These are phyloP conservation scores for Claviceps spartinae DNA, from an alignment of 2,329 filamentous ascomycete genomes.

Conservation along the genomic window DNA sequence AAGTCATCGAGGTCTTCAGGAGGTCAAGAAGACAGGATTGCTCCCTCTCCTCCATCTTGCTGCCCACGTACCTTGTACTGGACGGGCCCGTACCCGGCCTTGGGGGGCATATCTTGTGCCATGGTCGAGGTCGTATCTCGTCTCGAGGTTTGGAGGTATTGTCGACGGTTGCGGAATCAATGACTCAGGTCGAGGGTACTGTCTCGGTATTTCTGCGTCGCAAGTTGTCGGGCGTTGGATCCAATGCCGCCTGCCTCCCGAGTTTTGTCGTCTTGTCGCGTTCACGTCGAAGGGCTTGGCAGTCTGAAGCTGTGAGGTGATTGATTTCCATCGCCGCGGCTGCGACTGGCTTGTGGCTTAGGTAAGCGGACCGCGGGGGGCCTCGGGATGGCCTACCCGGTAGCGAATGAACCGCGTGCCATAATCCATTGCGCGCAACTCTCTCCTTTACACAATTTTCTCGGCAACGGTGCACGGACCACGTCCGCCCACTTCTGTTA, in stretches of 20 bases:
- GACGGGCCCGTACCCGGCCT: conserved; percentile 86
- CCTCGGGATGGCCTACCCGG: background rate
- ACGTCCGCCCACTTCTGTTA: too few species aligned
- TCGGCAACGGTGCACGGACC: too few species aligned
- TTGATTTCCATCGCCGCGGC: background rate
- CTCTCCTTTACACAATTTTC: too few species aligned
- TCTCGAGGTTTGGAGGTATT: background rate
- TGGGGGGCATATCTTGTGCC: conserved; percentile 95
- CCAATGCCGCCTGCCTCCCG: conserved; percentile 1
- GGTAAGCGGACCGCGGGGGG: background rate
- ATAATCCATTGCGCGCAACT: too few species aligned
- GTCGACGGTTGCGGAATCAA: background rate
- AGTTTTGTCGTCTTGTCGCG: background rate
- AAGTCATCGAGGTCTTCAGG: too few species aligned
- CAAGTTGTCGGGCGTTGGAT: background rate
- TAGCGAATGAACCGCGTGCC: too few species aligned
- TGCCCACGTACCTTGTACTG: conserved; percentile 76
- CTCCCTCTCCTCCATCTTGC: background rate
- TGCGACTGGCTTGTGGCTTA: conserved; percentile 1
- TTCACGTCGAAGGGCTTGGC: background rate
- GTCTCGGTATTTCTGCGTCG: background rate
- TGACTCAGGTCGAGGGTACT: background rate
- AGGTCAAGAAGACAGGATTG: too few species aligned
- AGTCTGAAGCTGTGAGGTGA: background rate
- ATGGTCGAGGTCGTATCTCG: conserved; percentile 44